Conservation (phyloP, 805 yeast genomes). For the Schwanniomyces occidentalis region DNA sequence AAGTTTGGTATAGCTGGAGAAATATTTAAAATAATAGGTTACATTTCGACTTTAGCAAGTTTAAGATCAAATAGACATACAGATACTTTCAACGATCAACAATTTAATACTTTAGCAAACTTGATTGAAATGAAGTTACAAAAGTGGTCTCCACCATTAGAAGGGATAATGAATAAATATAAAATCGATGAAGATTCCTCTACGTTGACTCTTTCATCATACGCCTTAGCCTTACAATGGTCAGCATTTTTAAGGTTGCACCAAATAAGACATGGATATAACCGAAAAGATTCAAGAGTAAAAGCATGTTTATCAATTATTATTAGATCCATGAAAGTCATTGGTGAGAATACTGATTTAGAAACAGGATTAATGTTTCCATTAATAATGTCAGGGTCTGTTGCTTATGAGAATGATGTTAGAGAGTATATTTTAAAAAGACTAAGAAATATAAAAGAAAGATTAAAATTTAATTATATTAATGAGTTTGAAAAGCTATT, state of each 20-base stretch:
- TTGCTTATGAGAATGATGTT: constrained; percentile 17
- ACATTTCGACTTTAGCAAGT: constrained; percentile 25
- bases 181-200: constrained; percentile 10
- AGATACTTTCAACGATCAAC: constrained; percentile 17
- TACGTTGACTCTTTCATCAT: constrained; percentile 15
- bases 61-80: constrained; percentile 15
- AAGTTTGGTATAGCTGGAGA: constrained; percentile 30
- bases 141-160: constrained; percentile 24
- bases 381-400: constrained; percentile 28
- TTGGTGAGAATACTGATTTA: constrained; percentile 18
- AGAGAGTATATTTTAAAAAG: constrained; percentile 18
- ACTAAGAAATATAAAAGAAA: constrained; percentile 16
- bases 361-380: constrained; percentile 28
- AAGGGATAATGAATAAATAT: constrained; percentile 15
- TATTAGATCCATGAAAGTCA: constrained; percentile 17
- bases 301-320: constrained; percentile 22
- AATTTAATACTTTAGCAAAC: constrained; percentile 22
- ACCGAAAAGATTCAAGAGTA: constrained; percentile 21
- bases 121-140: constrained; percentile 26
- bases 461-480: constrained; percentile 24
- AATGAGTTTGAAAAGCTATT: constrained; percentile 24
- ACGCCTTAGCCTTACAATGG: constrained; percentile 28
- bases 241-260: constrained; percentile 26
- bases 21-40: constrained; percentile 25
- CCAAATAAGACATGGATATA: constrained; percentile 27